phyloP scores from a whole-genome alignment of 2,329 filamentous ascomycete species.

The Ambrosiella xylebori region DNA sequence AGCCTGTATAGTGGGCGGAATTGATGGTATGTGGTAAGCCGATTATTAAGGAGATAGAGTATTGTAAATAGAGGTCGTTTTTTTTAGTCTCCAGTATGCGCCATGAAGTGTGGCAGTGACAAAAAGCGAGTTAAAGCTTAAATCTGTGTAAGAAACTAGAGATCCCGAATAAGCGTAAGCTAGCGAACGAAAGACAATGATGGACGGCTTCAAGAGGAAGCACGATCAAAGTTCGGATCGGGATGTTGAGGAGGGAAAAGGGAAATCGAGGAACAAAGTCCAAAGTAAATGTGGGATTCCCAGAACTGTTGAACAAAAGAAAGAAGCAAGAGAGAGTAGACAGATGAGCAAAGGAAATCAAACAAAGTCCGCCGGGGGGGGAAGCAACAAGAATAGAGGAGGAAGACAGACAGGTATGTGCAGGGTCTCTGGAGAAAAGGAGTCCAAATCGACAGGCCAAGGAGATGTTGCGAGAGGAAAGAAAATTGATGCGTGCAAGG shows the following conservation, averaged over 20 bases:
- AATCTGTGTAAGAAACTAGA: not conserved
- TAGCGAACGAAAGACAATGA: too few species aligned
- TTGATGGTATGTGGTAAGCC: not conserved
- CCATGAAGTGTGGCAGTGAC: not conserved
- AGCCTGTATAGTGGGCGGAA: not conserved
- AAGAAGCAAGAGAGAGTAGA: slow-evolving; percentile 11
- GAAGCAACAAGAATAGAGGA: slow-evolving; percentile 6
- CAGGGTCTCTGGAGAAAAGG: slow-evolving; percentile 13
- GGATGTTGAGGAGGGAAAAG: not conserved
- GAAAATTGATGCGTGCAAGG: slow-evolving; percentile 5
- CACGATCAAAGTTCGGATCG: too few species aligned
- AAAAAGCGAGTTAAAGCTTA: not conserved
- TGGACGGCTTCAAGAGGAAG: too few species aligned
- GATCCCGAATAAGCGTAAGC: not conserved
- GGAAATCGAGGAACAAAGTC: not conserved
- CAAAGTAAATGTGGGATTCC: slow-evolving; percentile 3
- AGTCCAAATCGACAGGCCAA: slow-evolving; percentile 10
- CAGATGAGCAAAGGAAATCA: slow-evolving; percentile 2
- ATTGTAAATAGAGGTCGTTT: not conserved
- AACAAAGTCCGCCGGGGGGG: slow-evolving; percentile 2
- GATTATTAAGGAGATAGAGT: not conserved
- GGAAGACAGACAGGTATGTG: slow-evolving; percentile 5
- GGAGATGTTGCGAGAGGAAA: slow-evolving; percentile 3
- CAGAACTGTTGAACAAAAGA: slow-evolving; percentile 8
- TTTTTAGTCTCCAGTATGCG: not conserved